Base-by-base conservation (phyloP, 176 grass and related monocot species). In the Lolium perenne region DNA sequence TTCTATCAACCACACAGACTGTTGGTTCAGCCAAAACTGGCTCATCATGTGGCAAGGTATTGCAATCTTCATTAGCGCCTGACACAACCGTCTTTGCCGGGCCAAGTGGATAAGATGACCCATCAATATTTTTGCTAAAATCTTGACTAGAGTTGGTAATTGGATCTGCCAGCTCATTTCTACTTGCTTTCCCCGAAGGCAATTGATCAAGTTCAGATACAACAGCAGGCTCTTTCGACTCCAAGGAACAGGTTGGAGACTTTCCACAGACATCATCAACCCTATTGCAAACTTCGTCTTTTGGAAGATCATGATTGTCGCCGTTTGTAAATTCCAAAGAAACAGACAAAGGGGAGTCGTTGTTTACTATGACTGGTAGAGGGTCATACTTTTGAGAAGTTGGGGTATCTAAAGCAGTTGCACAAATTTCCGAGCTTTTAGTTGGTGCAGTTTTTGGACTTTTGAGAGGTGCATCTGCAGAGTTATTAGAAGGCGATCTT, bases 221-320 rank as follows among this genome's bases (percentile, higher is more conserved):
- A 77, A 84, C 20, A 13, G 38, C 69, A 47, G 85, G 65, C 18
- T 91, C 76, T 59, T 85, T 69, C 6, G 71, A 86, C 55, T 86
- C 87, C 59, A 84, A 11, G 46, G 93, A 90, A 88, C 15, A 82
- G 67, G 71, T 10, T 58, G 53, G 60, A 91, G 18, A 80, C 86
- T 88, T 89, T 79, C 77, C 86, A 69, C 17, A 54, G 17, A 67
- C 32, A 79, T 72, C 75, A 64, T 73, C 72, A 72, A 50, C 77
- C 20, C 26, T 71, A 78, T 65, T 76, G 48, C 18, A 66, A 47
- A 78, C 55, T 70, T 32, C 85, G 10, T 71, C 76, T 17, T 84
- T 46, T 35, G 20, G 21, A 73, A 38, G n/a, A 69, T 48, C 67
- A 77, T 77, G 76, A 73, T 8, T 77, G 56, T 76, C 49, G 74